phyloP scores from a whole-genome alignment of 495 filamentous ascomycete species.

The Lophium mytilinum region DNA sequence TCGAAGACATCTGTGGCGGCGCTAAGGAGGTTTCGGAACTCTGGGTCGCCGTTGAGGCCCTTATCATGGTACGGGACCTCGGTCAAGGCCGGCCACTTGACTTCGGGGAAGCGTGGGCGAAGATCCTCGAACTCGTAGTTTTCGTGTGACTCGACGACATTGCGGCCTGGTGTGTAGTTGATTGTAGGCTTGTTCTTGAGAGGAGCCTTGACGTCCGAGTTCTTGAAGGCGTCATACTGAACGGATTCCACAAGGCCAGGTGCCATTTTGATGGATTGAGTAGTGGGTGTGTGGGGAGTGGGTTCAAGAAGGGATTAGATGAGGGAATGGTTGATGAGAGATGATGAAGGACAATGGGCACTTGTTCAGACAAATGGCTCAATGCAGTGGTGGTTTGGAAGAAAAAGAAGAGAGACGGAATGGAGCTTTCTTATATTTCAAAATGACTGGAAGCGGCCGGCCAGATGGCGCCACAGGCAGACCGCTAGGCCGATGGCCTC shows the following conservation, averaged over 20 bases:
- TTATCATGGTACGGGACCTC: slow-evolving; percentile 48
- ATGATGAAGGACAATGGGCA: too few species aligned
- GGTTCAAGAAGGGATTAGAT: not conserved
- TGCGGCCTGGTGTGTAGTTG: slow-evolving; percentile 41
- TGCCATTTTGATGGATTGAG: slow-evolving; percentile 9
- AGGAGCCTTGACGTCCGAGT: not conserved
- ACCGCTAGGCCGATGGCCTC: too few species aligned
- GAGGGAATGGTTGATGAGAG: too few species aligned
- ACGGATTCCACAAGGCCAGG: slow-evolving; percentile 14
- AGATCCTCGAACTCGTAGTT: slow-evolving; percentile 50
- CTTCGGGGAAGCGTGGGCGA: slow-evolving; percentile 47
- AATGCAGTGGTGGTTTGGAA: too few species aligned
- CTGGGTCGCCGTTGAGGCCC: slow-evolving; percentile 46
- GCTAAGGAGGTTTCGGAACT: slow-evolving; percentile 50
- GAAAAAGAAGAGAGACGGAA: too few species aligned
- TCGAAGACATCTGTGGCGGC: slow-evolving; percentile 49
- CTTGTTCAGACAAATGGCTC: too few species aligned
- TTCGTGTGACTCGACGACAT: slow-evolving; percentile 37
- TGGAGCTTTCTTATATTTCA: too few species aligned
- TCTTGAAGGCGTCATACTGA: not conserved
- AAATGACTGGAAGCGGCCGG: too few species aligned
- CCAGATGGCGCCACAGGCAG: too few species aligned
- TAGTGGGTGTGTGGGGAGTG: not conserved
- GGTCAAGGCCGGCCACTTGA: slow-evolving; percentile 46
- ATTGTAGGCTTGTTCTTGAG: not conserved